A percentile compares a stretch with the other conserved stretches of the same genome.
Conservation (phyloP, 2,329 filamentous ascomycete species). For the Venturia carpophila region DNA sequence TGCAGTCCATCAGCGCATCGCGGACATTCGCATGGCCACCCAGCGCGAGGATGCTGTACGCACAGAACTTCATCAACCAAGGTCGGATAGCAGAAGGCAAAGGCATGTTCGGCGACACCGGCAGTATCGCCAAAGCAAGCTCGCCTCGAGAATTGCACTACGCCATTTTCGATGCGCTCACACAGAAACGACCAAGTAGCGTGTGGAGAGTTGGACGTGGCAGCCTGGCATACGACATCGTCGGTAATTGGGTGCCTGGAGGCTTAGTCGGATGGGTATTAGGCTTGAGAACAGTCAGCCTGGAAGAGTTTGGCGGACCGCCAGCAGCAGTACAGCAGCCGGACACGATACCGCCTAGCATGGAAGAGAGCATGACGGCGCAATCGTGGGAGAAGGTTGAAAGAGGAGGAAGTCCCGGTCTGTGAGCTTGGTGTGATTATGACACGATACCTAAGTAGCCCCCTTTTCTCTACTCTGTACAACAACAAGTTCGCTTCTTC, state of each 20-base stretch:
- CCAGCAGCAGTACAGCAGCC: background rate
- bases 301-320: slow-evolving; percentile 16
- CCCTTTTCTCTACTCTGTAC: background rate
- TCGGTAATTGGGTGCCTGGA: slow-evolving; percentile 71
- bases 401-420: slow-evolving; percentile 7
- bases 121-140: slow-evolving; percentile 16
- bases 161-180: slow-evolving; percentile 82
- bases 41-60: slow-evolving; percentile 30
- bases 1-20: slow-evolving; percentile 23
- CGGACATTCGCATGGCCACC: slow-evolving; percentile 33
- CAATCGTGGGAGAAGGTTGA: slow-evolving; percentile 14
- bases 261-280: slow-evolving; percentile 89
- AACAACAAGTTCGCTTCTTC: background rate
- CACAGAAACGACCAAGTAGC: slow-evolving; percentile 50
- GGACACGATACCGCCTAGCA: background rate
- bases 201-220: slow-evolving; percentile 78
- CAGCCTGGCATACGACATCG: slow-evolving; percentile 73
- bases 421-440: background rate
- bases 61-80: slow-evolving; percentile 32
- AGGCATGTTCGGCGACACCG: slow-evolving; percentile 40
- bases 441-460: background rate
- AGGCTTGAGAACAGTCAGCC: slow-evolving; percentile 52
- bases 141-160: slow-evolving; percentile 71
- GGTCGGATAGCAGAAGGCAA: slow-evolving; percentile 38
- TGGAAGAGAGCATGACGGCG: slow-evolving; percentile 13